Base-by-base conservation (phyloP, 768 basidiomycete genomes). In the Auriscalpium orientale region DNA sequence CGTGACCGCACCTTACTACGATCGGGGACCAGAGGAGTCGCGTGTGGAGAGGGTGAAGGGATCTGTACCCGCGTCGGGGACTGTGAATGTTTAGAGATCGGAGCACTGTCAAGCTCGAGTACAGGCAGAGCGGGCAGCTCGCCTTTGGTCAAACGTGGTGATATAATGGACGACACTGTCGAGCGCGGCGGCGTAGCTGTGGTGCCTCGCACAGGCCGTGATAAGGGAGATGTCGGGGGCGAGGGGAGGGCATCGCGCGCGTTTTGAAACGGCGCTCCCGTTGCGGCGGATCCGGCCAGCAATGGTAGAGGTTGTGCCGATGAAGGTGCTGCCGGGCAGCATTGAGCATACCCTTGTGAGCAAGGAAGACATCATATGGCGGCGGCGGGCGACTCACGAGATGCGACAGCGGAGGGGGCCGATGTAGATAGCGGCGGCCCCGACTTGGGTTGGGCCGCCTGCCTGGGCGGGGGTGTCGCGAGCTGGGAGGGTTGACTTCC, bases 181-280 rank as follows among this genome's bases (percentile, higher is more conserved):
- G 40, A 43, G 40, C 40, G 40, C 40, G 40, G 18, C 9, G 40
- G 40, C 15, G 40, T 43, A 3, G 40, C 13, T 43, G 18, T 18
- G 18, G 40, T 28, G 28, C 28, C 48, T 54, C 33, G 45, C 44
- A 46, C 20, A 40, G 49, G 40, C 16, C 43, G 21, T 35, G n/a
- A 33, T 16, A 22, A 52, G 33, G 58, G 53, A 1, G 56, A 54
- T 16, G 53, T 15, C 18, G 56, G 58, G 21, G 48, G 53, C 18
- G 58, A 44, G 20, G 58, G 56, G 18, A 54, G 49, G 53, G 45
- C 8, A 16, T 58, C 56, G 38, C 56, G 56, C 35, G n/a, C 12
- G 22, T 53, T 35, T 36, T 51, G 45, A 18, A 37, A n/a, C 18
- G 8, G 52, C 28, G 49, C 51, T 5, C 21, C 16, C 22, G 52